Evolutionary conservation across 2,329 filamentous ascomycete genomes (phyloP).

Genomic region (Cladosporium sp.): DNA sequence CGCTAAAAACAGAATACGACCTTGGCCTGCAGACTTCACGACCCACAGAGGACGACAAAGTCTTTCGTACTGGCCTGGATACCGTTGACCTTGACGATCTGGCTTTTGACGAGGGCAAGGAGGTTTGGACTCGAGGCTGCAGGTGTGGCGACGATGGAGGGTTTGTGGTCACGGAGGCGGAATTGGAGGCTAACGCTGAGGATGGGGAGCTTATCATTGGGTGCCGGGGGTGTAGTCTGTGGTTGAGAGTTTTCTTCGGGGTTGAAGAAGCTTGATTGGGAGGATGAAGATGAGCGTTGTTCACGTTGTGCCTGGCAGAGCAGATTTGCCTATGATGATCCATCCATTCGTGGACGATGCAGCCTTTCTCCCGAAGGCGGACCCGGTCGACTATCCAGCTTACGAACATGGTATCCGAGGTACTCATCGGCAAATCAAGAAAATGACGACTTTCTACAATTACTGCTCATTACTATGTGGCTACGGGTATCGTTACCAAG

Average conservation of each 20-base stretch:
- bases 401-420: too few relatives aligned
- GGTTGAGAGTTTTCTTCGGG: constrained; percentile 58
- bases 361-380: too few relatives aligned
- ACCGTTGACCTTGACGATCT: constrained; percentile 56
- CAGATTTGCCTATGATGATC: too few relatives aligned
- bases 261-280: constrained; percentile 30
- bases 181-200: constrained; percentile 49
- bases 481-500: constrained; percentile 6
- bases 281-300: too few relatives aligned
- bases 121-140: constrained; percentile 51
- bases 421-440: too few relatives aligned
- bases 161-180: constrained; percentile 52
- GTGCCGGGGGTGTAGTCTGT: constrained; percentile 61
- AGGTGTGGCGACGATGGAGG: constrained; percentile 56
- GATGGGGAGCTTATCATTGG: constrained; percentile 56
- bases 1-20: constrained; percentile 47
- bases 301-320: too few relatives aligned
- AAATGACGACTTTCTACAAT: background rate
- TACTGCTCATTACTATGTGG: constrained; percentile 2
- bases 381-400: too few relatives aligned
- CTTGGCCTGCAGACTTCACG: constrained; percentile 30
- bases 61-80: constrained; percentile 47
- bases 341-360: too few relatives aligned
- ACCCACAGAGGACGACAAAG: background rate
- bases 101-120: constrained; percentile 34